Evolutionary conservation across 306 rosid species (phyloP).

Genomic region (Citrullus amarus): DNA sequence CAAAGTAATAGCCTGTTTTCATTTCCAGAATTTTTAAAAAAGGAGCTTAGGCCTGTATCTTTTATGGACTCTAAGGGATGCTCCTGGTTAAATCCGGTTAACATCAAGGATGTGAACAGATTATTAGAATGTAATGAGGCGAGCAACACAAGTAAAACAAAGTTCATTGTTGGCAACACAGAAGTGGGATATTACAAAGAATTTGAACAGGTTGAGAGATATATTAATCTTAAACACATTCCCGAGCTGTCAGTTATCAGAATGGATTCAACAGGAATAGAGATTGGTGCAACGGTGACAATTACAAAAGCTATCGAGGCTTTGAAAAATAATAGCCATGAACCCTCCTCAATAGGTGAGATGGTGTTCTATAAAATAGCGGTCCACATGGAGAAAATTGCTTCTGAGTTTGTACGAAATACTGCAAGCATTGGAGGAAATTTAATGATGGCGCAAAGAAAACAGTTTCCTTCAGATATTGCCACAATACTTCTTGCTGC

Average conservation of each 20-base stretch:
- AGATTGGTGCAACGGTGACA: slow-evolving; percentile 59
- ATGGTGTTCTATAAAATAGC: too few species aligned
- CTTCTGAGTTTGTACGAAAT: slow-evolving; percentile 50
- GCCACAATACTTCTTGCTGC: too few species aligned
- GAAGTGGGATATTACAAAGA: too few species aligned
- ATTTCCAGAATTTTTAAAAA: slow-evolving; percentile 58
- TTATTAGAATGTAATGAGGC: slow-evolving; percentile 18
- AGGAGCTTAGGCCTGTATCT: slow-evolving; percentile 25
- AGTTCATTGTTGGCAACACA: too few species aligned
- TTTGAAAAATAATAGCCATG: slow-evolving; percentile 19
- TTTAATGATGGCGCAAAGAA: slow-evolving; percentile 80
- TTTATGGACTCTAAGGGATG: slow-evolving; percentile 27
- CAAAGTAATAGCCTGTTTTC: slow-evolving; percentile 9
- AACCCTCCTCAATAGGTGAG: slow-evolving; percentile 19
- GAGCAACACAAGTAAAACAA: slow-evolving; percentile 15
- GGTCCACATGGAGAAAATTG: slow-evolving; percentile 67
- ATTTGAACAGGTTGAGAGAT: too few species aligned
- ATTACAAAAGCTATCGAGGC: slow-evolving; percentile 57
- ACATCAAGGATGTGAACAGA: slow-evolving; percentile 36
- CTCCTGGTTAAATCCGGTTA: slow-evolving; percentile 49
- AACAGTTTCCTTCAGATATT: slow-evolving; percentile 67
- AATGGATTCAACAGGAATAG: slow-evolving; percentile 47
- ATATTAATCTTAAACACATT: too few species aligned
- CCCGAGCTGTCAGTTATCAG: slow-evolving; percentile 32
- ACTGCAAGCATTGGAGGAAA: slow-evolving; percentile 87